A percentile compares a stretch with the other conserved stretches of the same genome.
Conservation (phyloP, 768 basidiomycete species). For the Mycena vitilis region DNA sequence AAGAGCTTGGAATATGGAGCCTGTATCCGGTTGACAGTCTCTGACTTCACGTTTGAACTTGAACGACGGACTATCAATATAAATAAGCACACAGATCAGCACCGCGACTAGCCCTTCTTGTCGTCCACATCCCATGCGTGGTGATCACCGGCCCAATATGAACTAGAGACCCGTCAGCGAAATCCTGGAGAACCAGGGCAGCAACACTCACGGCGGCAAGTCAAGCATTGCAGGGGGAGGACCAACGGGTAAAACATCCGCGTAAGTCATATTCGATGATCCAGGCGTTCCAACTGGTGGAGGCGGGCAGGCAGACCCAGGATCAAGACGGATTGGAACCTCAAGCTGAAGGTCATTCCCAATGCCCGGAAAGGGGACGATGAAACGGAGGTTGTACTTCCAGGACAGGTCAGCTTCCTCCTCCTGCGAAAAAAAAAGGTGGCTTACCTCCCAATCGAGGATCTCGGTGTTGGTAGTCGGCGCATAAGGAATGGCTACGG, state of each 20-base stretch:
- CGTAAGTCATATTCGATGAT: conserved; percentile 20
- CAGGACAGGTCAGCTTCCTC: neutral
- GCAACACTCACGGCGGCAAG: conserved; percentile 23
- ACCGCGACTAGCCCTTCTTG: conserved; percentile 1
- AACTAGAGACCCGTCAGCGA: neutral
- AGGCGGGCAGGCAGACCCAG: conserved; percentile 24
- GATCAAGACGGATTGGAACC: conserved; percentile 19
- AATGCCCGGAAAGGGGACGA: conserved; percentile 28
- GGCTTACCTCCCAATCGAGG: conserved; percentile 22
- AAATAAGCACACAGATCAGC: too few relatives aligned
- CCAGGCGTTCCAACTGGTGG: conserved; percentile 11
- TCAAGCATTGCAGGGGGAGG: conserved; percentile 23
- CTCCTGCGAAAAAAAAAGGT: too few relatives aligned
- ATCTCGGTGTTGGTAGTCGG: conserved; percentile 22
- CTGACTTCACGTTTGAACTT: too few relatives aligned
- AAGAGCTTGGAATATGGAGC: too few relatives aligned
- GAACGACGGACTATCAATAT: too few relatives aligned
- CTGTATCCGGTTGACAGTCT: too few relatives aligned
- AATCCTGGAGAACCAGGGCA: neutral
- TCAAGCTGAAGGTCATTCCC: conserved; percentile 26
- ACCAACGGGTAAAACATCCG: conserved; percentile 24
- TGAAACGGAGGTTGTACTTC: conserved; percentile 24
- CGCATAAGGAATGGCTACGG: conserved; percentile 19
- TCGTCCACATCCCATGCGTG: conserved; percentile 20
- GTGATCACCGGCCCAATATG: conserved; percentile 19